Percentiles rank a stretch among this genome's conserved stretches.
Evolutionary conservation across 179 eudicot species (phyloP).

Genomic region (Gypsophila paniculata): DNA sequence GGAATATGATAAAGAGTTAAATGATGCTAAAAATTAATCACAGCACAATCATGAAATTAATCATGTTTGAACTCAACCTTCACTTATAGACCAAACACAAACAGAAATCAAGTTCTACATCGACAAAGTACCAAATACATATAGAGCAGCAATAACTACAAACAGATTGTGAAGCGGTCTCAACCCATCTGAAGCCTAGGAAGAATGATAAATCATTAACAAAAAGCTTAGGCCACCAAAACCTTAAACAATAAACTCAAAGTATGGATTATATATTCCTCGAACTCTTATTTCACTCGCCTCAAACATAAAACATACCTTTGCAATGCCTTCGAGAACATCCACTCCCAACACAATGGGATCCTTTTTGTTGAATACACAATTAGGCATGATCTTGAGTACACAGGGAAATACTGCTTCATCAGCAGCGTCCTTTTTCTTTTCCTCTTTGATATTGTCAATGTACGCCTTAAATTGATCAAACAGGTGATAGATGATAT

Average conservation of each 20-base stretch:
- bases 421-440: slow-evolving; percentile 83
- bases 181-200: neutral
- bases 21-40: neutral
- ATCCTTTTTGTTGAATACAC: slow-evolving; percentile 86
- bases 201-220: no score
- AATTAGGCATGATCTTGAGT: slow-evolving; percentile 73
- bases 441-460: slow-evolving; percentile 85
- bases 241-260: neutral
- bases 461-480: slow-evolving; percentile 96
- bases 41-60: neutral
- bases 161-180: neutral
- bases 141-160: neutral
- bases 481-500: slow-evolving; percentile 82
- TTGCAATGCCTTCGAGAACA: slow-evolving; percentile 76
- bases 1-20: neutral
- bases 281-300: neutral
- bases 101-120: neutral
- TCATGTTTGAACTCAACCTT: neutral
- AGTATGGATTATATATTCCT: neutral
- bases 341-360: slow-evolving; percentile 94
- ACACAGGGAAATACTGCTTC: slow-evolving; percentile 97
- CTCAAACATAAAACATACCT: slow-evolving; percentile 41
- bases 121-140: neutral
- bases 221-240: neutral
- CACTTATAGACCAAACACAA: neutral